Evolutionary conservation across 1,284 basidiomycete species (phyloP).

Genomic region (Leccinum discolor): DNA sequence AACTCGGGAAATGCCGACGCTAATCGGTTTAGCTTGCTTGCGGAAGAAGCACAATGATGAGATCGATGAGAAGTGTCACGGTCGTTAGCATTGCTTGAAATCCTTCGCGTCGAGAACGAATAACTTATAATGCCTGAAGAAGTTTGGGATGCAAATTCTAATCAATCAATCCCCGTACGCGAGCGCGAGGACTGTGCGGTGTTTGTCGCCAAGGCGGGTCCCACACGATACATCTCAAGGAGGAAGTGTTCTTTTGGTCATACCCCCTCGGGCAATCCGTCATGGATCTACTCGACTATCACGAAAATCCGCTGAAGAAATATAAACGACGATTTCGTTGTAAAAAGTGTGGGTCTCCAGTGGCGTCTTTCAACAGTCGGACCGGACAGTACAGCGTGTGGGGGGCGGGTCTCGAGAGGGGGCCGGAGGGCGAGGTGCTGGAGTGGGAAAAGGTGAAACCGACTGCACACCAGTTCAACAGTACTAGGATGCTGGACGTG

Average conservation of each 20-base stretch:
- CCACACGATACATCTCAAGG: conserved; percentile 57
- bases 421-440: conserved; percentile 46
- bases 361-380: conserved; percentile 51
- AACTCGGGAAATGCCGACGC: too few species aligned
- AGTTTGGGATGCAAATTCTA: too few species aligned
- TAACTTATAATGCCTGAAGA: too few species aligned
- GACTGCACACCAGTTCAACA: conserved; percentile 66
- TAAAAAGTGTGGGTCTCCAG: conserved; percentile 53
- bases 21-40: too few species aligned
- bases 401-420: conserved; percentile 54
- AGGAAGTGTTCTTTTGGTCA: conserved; percentile 53
- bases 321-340: conserved; percentile 63
- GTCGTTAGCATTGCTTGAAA: too few species aligned
- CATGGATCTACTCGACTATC: conserved; percentile 41
- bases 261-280: conserved; percentile 33
- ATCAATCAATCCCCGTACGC: too few species aligned
- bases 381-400: conserved; percentile 52
- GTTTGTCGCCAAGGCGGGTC: too few species aligned
- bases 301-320: conserved; percentile 46
- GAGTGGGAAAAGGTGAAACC: conserved; percentile 55
- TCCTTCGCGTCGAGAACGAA: too few species aligned
- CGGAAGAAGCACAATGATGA: too few species aligned
- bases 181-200: too few species aligned
- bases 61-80: too few species aligned
- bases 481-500: conserved; percentile 57